Evolutionary conservation across 768 basidiomycete species (phyloP), one percentile per base, ranked within the genome.

Genomic region (Tremella mesenterica): DNA sequence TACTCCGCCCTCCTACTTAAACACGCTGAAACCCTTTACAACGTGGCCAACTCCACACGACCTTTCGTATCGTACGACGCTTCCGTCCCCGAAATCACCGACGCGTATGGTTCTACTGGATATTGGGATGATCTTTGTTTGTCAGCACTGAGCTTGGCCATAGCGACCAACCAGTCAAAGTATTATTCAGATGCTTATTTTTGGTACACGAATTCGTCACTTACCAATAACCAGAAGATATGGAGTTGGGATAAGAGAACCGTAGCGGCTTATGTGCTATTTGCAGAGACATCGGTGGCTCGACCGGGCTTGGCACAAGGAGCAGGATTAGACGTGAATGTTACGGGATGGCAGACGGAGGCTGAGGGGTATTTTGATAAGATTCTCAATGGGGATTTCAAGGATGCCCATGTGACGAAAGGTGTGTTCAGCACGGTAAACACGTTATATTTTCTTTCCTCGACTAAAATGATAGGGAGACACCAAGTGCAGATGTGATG

Each of bases 231-330:
- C 29, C 74, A 82, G 41, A 73, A 76, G 1, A 82, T 85, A 4
- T 86, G 90, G 74, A 91, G 91, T 69, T 96, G 91, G 91, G 91
- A 91, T 67, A 80, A 81, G 2, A 85, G 87, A 70, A 81, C 80
- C 1, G 85, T 88, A 1, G 91, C 83, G 2, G 65, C 88, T 0
- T 79, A 81, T 36, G 80, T 92, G 18, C 73, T 93, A 6, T 86
- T 84, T 54, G 79, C 84, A 0, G 87, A 93, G 63, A 76, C 88
- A 25, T 80, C 82, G 1, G 76, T 81, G 47, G 78, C 81, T 1
- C 77, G 81, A 50, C 77, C 81, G 2, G 65, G 68, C 29, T 71
- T 85, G 13, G 75, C 74, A 3, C 56, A 76, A 71, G 47, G 79
- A 18, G 69, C 65, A 1, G 72, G 69, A 4, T 48, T 72, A 30